These are phyloP conservation scores for Agarophyton chilense DNA, from an alignment of 23 red algal genomes.

Conservation along the genomic window DNA sequence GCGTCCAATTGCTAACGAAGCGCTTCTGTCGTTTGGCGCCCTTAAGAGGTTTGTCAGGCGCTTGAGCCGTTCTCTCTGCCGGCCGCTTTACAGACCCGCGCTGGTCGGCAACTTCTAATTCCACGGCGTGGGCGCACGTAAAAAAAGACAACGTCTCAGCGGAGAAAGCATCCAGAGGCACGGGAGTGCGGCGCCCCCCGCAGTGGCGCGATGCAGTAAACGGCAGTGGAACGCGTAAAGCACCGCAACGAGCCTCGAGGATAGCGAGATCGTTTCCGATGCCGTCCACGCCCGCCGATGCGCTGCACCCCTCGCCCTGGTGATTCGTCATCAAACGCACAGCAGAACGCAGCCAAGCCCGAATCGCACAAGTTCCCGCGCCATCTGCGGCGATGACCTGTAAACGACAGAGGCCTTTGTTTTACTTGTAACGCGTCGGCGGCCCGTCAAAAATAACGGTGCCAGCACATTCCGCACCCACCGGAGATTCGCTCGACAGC, in stretches of 20 bases:
- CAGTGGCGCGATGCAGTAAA: background rate
- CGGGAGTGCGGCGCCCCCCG: background rate
- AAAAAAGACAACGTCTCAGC: conserved; percentile 7
- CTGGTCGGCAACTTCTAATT: background rate
- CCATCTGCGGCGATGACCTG: background rate
- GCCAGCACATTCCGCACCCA: background rate
- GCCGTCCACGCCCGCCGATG: background rate
- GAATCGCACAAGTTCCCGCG: background rate
- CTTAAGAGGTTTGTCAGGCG: background rate
- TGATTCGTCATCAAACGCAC: background rate
- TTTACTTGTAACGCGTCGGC: background rate
- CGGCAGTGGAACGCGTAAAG: background rate
- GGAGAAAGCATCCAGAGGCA: conserved; percentile 16
- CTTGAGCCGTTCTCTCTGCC: background rate
- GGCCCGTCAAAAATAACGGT: conserved; percentile 1
- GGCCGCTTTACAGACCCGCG: background rate
- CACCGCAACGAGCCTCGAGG: background rate
- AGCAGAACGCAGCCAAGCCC: background rate
- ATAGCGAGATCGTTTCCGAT: background rate
- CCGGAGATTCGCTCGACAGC: background rate
- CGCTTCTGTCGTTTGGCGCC: conserved; percentile 29
- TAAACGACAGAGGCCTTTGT: background rate
- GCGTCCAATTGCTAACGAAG: conserved; percentile 69
- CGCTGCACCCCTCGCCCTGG: background rate
- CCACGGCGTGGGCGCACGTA: background rate